Base-by-base conservation (phyloP, 495 filamentous ascomycete genomes). In the Annulohypoxylon bovei region DNA sequence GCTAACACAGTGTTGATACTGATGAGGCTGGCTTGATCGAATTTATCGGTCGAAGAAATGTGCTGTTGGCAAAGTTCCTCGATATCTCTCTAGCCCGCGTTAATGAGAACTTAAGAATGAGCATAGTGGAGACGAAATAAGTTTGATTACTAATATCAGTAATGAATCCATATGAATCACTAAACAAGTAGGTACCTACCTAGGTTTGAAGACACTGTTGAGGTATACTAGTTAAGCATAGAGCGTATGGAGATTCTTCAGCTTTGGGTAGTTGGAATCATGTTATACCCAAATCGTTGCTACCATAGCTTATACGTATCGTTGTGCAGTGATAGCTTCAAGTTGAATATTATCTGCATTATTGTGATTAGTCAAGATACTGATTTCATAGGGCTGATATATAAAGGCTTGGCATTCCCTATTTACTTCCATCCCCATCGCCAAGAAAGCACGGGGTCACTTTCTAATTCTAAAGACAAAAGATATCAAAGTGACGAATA, bases 321-420 rank as follows among this genome's bases (percentile, higher is more conserved):
- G 32, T 47, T 20, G 35, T 44, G 61, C 30, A 9, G 39, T 33
- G 9, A 55, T 55, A 14, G 23, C 27, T 30, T n/a, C 5, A 28
- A 22, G 28, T 53, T 16, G n/a, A 42, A 9, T 28, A 23, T 25
- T 58, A 30, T 54, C 68, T 67, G 68, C 14, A 37, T 37, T 25
- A 47, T 62, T 22, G 22, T 61, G 47, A 49, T 72, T 68, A 58
- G 70, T 65, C 46, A 62, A 65, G 23, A 57, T 56, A 53, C 53
- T 22, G 55, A 52, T 62, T 65, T 50, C 46, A 32, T 72, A 72
- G 61, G 70, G 70, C 70, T 72, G 70, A 68, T 53, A 64, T 22
- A 33, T 6, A 18, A 61, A 53, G 32, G 9, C 65, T 68, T 68
- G 60, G 70, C 69, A 60, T 53, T 46, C 6, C 55, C 44, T 62